Base-by-base conservation (phyloP, 345 rosid species). In the Lepidium didymum region DNA sequence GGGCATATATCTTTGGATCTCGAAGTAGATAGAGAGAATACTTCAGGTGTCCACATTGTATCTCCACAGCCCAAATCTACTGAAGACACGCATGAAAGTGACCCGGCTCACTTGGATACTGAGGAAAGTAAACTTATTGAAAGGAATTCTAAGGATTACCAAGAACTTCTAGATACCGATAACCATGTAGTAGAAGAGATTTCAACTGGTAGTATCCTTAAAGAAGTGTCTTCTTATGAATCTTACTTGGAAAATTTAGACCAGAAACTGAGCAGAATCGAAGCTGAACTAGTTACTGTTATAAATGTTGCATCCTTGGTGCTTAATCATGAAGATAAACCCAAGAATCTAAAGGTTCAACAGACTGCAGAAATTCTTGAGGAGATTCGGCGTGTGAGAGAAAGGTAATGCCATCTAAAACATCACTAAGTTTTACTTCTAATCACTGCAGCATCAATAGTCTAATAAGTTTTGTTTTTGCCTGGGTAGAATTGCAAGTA, bases 301-400 rank as follows among this genome's bases (percentile, higher is more conserved):
- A 61, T 85, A 62, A 89, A 79, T 76, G 86, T 84, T 66, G 85
- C 91, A 0, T 62, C 87, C 14, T 69, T 83, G 61, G 72, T 82
- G 15, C 78, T 85, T 56, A 80, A 76, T 68, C 66, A 71, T 64
- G 78, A 75, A 49, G 84, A 81, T 68, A 80, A 73, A 76, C 85
- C 84, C 36, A 73, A 75, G 58, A 86, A 84, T 74, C 63, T 68
- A 6, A 84, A 80, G 65, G 80, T 89, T 75, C 86, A 85, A 53
- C 92, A 86, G 51, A 75, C 81, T 7, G 10, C 70, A 50, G 96
- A 87, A 61, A 86, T 92, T 71, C 87, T 89, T 36, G 87, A 86
- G 29, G 79, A 78, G 56, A 53, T 92, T 34, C 78, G 72, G 33
- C 69, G 61, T 55, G 61, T 86, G 13, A 81, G 96, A 72, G 78